Conservation (phyloP, 139 green algal species). For the Edaphochlamys debaryana region DNA sequence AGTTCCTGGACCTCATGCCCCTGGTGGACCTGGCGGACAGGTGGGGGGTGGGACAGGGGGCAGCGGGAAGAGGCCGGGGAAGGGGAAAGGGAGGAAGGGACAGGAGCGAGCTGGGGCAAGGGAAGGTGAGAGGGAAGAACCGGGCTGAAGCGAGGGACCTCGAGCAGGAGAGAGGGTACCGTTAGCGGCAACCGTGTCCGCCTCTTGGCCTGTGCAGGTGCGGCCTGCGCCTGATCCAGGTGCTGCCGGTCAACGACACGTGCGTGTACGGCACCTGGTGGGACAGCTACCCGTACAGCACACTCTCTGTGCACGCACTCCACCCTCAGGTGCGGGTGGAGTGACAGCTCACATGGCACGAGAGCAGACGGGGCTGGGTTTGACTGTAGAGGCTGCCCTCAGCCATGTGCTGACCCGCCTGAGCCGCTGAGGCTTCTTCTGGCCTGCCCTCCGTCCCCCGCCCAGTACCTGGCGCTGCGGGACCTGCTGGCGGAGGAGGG, state of each 20-base stretch:
- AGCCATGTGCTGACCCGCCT: too few species aligned
- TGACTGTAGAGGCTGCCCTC: too few species aligned
- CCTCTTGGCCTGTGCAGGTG: background rate
- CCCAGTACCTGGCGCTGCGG: slow-evolving; percentile 60
- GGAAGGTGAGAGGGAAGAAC: background rate
- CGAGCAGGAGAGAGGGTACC: too few species aligned
- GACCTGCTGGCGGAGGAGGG: slow-evolving; percentile 39
- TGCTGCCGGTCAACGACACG: slow-evolving; percentile 98
- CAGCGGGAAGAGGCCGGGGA: background rate
- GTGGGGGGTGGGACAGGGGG: background rate
- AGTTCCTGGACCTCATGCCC: slow-evolving; percentile 91
- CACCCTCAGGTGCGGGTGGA: slow-evolving; percentile 73
- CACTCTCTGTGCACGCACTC: slow-evolving; percentile 91
- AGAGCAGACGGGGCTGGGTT: too few species aligned
- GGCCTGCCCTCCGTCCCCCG: too few species aligned
- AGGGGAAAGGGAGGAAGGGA: background rate
- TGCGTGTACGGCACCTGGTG: slow-evolving; percentile 90
- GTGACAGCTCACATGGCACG: too few species aligned
- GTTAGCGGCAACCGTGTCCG: too few species aligned
- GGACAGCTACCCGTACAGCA: slow-evolving; percentile 97
- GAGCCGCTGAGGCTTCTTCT: too few species aligned
- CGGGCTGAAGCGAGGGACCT: background rate
- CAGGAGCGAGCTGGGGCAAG: too few species aligned
- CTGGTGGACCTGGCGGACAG: slow-evolving; percentile 83
- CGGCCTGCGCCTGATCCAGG: slow-evolving; percentile 84